Conservation (phyloP, 2,329 filamentous ascomycete species). For the Botryotinia calthae region DNA sequence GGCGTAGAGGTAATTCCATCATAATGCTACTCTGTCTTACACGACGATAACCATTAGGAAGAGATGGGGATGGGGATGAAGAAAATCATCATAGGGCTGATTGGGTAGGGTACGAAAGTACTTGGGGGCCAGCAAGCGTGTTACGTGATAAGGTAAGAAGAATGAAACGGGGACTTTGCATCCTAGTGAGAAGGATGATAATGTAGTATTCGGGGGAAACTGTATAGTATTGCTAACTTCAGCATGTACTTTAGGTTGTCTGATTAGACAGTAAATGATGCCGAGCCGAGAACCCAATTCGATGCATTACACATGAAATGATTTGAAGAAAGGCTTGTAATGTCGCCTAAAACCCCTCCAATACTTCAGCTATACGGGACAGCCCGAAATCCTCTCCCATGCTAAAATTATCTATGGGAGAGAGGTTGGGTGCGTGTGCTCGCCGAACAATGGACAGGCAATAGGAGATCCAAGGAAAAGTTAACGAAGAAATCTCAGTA, state of each 20-base stretch:
- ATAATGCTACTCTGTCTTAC: neutral
- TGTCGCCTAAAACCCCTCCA: neutral
- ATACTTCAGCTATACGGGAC: neutral
- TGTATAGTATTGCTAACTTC: neutral
- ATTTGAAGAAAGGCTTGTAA: neutral
- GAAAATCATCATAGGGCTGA: neutral
- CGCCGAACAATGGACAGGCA: neutral
- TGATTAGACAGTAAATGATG: neutral
- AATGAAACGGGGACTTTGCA: neutral
- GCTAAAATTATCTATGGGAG: neutral
- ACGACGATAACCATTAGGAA: neutral
- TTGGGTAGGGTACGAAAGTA: slow-evolving; percentile 12
- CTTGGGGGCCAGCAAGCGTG: neutral
- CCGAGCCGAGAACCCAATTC: neutral
- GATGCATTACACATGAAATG: neutral
- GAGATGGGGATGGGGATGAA: neutral
- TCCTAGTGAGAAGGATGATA: neutral
- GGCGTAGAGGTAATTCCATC: neutral
- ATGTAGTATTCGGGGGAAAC: neutral
- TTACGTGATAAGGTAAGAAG: slow-evolving; percentile 7
- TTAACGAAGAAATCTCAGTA: neutral
- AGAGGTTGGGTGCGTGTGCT: neutral
- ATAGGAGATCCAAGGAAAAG: neutral
- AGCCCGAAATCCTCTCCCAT: neutral
- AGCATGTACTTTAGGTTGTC: neutral